These are phyloP conservation scores for Thamnidium elegans DNA, from an alignment of 192 early-diverging fungal genomes.

Conservation along the genomic window DNA sequence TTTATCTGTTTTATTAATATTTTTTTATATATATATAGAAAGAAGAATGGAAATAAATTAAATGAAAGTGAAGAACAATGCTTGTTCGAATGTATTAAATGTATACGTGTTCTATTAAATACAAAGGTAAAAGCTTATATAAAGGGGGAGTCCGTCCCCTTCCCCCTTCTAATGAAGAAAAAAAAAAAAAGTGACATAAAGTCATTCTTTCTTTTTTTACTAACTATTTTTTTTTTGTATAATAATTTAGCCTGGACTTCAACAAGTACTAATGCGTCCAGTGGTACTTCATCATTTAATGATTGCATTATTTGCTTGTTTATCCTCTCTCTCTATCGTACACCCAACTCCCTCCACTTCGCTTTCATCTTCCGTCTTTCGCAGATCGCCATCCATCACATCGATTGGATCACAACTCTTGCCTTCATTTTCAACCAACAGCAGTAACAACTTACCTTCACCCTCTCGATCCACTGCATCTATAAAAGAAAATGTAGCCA, in stretches of 20 bases:
- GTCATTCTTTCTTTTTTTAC: background rate
- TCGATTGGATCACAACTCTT: conserved; percentile 8
- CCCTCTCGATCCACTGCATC: background rate
- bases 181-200: conserved; percentile 3
- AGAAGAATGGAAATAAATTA: conserved; percentile 13
- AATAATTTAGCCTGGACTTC: conserved; percentile 43
- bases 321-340: background rate
- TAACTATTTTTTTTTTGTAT: no score
- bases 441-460: background rate
- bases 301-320: conserved; percentile 8
- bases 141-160: background rate
- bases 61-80: conserved; percentile 43
- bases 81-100: conserved; percentile 49
- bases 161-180: conserved; percentile 1
- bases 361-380: conserved; percentile 1
- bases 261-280: conserved; percentile 36
- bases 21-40: conserved; percentile 13
- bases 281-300: conserved; percentile 19
- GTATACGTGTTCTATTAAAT: conserved; percentile 48
- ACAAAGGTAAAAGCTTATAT: conserved; percentile 40
- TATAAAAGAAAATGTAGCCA: background rate
- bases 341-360: conserved; percentile 11
- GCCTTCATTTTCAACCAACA: background rate
- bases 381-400: conserved; percentile 4
- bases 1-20: conserved; percentile 10